Base-by-base conservation (phyloP, 345 rosid genomes). In the Ailanthus altissimus region DNA sequence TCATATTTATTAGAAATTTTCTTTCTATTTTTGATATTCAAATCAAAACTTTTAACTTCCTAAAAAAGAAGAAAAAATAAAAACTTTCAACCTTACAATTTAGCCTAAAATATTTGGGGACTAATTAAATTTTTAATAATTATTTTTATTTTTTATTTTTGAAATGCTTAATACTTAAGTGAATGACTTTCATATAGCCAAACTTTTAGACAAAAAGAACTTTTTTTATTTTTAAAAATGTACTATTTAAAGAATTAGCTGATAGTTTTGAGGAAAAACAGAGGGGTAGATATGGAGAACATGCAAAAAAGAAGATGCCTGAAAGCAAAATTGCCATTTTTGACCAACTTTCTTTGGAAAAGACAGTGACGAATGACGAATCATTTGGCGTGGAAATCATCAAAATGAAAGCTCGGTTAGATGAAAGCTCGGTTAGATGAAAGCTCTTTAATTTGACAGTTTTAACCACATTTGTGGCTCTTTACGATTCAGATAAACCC, bases 371-470 rank as follows among this genome's bases (percentile, higher is more conserved):
- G 59, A 46, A 25, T 38, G 59, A 40, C 70, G 47, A 43, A 36
- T 49, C 61, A 74, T 26, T 28, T 46, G 15, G 74, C 84, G 8
- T 83, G 21, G 85, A 81, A 79, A 86, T 83, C 79, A 87, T 89
- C 89, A 73, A 81, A 75, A 42, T 56, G 89, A 89, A 78, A 84
- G 88, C 79, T 83, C 76, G 72, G 88, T 79, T 57, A 74, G 23
- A 26, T 13, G 62, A 40, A 47, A 9, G 67, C 50, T 49, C 76
- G 78, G 11, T 40, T 9, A 3, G 8, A 1, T 8, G 12, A 6
- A 25, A 60, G 40, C 15, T 16, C 26, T 73, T 79, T 60, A 75
- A 67, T 82, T 64, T 4, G 15, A 65, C 42, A 15, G 59, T 36
- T 4, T 12, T 12, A 70, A 40, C 69, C 54, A 76, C 49, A 25